These are phyloP conservation scores for Pythium inflatum DNA, from an alignment of 352 stramenopile species.

Conservation along the genomic window DNA sequence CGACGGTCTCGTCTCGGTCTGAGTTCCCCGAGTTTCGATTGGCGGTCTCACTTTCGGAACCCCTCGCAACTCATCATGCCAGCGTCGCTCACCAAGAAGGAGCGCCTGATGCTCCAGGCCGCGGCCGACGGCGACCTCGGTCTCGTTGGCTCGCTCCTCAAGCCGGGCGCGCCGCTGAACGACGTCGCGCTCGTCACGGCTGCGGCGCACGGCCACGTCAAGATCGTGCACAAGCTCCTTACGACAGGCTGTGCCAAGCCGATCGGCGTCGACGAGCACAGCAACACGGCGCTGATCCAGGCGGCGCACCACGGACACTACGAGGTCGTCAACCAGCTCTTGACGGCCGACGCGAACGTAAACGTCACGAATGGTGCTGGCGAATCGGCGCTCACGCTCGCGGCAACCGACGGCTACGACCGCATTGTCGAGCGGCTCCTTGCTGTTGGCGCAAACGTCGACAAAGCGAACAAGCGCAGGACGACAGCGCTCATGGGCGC, in stretches of 20 bases:
- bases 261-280: neutral
- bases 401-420: neutral
- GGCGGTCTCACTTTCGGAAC: slow-evolving; percentile 1
- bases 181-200: neutral
- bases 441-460: neutral
- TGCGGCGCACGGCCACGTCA: neutral
- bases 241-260: neutral
- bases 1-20: slow-evolving; percentile 1
- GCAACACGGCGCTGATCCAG: neutral
- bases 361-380: neutral
- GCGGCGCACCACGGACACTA: neutral
- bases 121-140: neutral
- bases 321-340: neutral
- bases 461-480: slow-evolving; percentile 1
- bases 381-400: neutral
- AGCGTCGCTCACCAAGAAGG: neutral
- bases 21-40: neutral
- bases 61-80: neutral
- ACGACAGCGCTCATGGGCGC: neutral
- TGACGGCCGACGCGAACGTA: neutral
- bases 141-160: slow-evolving; percentile 6
- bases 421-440: neutral
- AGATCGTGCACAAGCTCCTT: slow-evolving; percentile 1
- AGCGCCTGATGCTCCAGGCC: neutral
- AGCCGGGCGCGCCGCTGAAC: neutral